phyloP scores from a whole-genome alignment of 805 yeast genomes.

The Zygoascus tannicola region DNA sequence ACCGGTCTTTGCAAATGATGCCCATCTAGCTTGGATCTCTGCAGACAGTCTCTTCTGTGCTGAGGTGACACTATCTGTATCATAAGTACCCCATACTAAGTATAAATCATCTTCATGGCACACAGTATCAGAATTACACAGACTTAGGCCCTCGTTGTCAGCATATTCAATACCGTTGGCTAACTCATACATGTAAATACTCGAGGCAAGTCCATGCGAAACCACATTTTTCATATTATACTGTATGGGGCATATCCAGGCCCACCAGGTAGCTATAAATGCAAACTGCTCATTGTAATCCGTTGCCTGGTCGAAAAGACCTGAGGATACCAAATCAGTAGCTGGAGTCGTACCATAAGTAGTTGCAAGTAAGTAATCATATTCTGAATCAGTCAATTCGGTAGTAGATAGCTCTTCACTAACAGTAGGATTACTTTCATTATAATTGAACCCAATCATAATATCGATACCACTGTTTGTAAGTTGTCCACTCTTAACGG shows the following conservation, averaged over 20 bases:
- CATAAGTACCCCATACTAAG: slow-evolving; percentile 23
- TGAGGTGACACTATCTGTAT: slow-evolving; percentile 9
- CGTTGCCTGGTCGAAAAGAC: slow-evolving; percentile 4
- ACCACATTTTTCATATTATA: background rate
- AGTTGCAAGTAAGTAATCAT: slow-evolving; percentile 6
- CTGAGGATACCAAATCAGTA: slow-evolving; percentile 5
- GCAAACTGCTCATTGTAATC: slow-evolving; percentile 4
- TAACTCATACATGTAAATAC: slow-evolving; percentile 20
- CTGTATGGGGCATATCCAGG: slow-evolving; percentile 21
- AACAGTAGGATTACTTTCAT: slow-evolving; percentile 20
- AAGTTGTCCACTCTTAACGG: slow-evolving; percentile 9
- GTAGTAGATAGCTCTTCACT: slow-evolving; percentile 9
- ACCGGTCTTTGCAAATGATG: slow-evolving; percentile 18
- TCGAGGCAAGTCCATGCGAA: background rate
- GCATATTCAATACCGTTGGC: slow-evolving; percentile 22
- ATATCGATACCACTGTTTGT: slow-evolving; percentile 19
- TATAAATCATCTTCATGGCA: slow-evolving; percentile 27
- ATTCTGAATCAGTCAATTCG: slow-evolving; percentile 1
- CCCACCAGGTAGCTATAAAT: slow-evolving; percentile 16
- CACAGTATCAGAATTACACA: slow-evolving; percentile 18
- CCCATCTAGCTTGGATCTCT: slow-evolving; percentile 24
- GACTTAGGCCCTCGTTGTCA: slow-evolving; percentile 8
- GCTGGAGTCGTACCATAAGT: slow-evolving; percentile 9
- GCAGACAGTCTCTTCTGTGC: slow-evolving; percentile 15
- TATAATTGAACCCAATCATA: slow-evolving; percentile 19